phyloP scores from a whole-genome alignment of 345 rosid genomes.

The Eucalyptus tenuipes region DNA sequence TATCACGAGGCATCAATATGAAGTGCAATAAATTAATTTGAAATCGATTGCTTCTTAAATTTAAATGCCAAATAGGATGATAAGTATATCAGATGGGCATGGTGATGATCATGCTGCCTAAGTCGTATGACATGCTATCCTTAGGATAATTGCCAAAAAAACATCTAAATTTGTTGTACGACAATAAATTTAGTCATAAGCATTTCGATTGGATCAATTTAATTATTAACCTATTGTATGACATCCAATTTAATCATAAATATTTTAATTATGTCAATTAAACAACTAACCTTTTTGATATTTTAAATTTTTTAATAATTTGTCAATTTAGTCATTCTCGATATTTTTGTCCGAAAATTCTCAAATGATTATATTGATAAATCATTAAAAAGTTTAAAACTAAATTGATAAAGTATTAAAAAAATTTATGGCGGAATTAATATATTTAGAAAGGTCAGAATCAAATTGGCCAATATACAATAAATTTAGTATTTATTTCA shows the following conservation, averaged over 20 bases:
- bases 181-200: fast-evolving
- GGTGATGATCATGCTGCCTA: fast-evolving
- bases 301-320: too few relatives aligned
- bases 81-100: neutral
- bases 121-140: fast-evolving
- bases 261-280: too few relatives aligned
- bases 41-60: neutral
- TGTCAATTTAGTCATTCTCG: fast-evolving
- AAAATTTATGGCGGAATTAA: neutral
- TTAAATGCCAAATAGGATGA: neutral
- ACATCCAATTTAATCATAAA: fast-evolving
- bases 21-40: neutral
- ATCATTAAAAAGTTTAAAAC: fast-evolving
- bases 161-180: too few relatives aligned
- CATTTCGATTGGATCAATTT: too few relatives aligned
- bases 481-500: too few relatives aligned
- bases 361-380: neutral
- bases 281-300: too few relatives aligned
- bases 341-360: too few relatives aligned
- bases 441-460: too few relatives aligned
- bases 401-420: too few relatives aligned
- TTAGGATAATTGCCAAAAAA: fast-evolving
- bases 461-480: too few relatives aligned
- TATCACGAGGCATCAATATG: neutral
- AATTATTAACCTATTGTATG: fast-evolving